Evolutionary conservation across 2,329 filamentous ascomycete species (phyloP).

Genomic region (Fulvia fulva): DNA sequence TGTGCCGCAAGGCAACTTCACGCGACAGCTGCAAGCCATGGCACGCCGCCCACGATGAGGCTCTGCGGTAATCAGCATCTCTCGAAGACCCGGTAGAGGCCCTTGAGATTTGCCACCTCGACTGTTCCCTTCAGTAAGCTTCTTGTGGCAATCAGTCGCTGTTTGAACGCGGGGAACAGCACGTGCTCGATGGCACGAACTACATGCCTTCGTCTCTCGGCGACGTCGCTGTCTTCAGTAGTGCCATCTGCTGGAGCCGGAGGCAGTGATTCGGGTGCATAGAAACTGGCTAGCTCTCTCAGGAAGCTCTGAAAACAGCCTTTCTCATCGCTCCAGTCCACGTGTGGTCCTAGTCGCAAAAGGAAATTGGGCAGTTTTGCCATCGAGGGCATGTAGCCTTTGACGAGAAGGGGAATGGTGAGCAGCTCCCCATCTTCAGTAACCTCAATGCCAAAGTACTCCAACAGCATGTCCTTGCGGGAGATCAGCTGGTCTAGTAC

Average conservation of each 20-base stretch:
- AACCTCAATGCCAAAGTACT: slow-evolving; percentile 89
- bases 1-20: not conserved
- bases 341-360: slow-evolving; percentile 78
- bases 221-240: slow-evolving; percentile 48
- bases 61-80: slow-evolving; percentile 21
- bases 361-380: slow-evolving; percentile 87
- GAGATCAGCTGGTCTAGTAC: slow-evolving; percentile 68
- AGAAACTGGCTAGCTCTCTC: slow-evolving; percentile 82
- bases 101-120: slow-evolving; percentile 39
- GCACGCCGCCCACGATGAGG: not conserved
- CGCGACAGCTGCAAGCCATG: not conserved
- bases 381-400: slow-evolving; percentile 80
- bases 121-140: slow-evolving; percentile 19
- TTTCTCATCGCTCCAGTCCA: slow-evolving; percentile 82
- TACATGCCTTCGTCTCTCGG: slow-evolving; percentile 50
- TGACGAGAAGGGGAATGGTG: slow-evolving; percentile 78
- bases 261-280: slow-evolving; percentile 82
- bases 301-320: slow-evolving; percentile 80
- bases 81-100: slow-evolving; percentile 30
- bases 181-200: slow-evolving; percentile 73
- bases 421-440: slow-evolving; percentile 71
- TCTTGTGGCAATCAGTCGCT: slow-evolving; percentile 76
- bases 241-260: slow-evolving; percentile 29
- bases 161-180: slow-evolving; percentile 84
- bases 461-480: slow-evolving; percentile 77